These are phyloP conservation scores for Apophysomyces elegans DNA, from an alignment of 371 early-diverging fungal genomes.

Conservation along the genomic window DNA sequence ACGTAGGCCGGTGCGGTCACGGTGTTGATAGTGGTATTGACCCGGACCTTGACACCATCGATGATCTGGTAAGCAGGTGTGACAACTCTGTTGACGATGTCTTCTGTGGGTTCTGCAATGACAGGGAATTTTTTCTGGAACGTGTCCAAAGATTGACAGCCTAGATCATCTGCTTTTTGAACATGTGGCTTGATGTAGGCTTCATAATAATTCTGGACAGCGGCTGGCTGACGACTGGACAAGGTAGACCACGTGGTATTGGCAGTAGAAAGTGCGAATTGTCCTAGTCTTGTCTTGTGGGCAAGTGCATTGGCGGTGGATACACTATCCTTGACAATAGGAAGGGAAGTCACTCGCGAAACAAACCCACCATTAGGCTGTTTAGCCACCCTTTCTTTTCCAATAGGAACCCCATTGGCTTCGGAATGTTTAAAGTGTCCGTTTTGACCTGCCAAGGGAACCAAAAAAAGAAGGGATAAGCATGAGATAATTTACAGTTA, in stretches of 20 bases:
- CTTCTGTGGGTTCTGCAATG: slow-evolving; percentile 60
- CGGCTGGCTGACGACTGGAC: slow-evolving; percentile 40
- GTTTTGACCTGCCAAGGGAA: slow-evolving; percentile 24
- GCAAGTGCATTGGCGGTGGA: slow-evolving; percentile 48
- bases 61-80: slow-evolving; percentile 30
- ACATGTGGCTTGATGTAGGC: slow-evolving; percentile 59
- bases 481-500: not conserved
- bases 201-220: slow-evolving; percentile 53
- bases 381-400: slow-evolving; percentile 12
- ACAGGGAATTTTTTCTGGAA: slow-evolving; percentile 67
- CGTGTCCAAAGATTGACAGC: slow-evolving; percentile 69
- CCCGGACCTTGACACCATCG: slow-evolving; percentile 36
- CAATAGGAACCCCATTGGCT: slow-evolving; percentile 22
- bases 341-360: slow-evolving; percentile 62
- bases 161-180: slow-evolving; percentile 63
- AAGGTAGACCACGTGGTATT: slow-evolving; percentile 41
- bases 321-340: slow-evolving; percentile 65
- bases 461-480: not conserved
- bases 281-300: slow-evolving; percentile 54
- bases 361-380: slow-evolving; percentile 35
- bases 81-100: slow-evolving; percentile 59
- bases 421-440: slow-evolving; percentile 36
- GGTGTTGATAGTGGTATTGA: slow-evolving; percentile 28
- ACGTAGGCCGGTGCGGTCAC: slow-evolving; percentile 25
- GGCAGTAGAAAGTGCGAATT: slow-evolving; percentile 51